These are phyloP conservation scores for Lepidium sativum DNA, from an alignment of 345 rosid species.

Conservation along the genomic window DNA sequence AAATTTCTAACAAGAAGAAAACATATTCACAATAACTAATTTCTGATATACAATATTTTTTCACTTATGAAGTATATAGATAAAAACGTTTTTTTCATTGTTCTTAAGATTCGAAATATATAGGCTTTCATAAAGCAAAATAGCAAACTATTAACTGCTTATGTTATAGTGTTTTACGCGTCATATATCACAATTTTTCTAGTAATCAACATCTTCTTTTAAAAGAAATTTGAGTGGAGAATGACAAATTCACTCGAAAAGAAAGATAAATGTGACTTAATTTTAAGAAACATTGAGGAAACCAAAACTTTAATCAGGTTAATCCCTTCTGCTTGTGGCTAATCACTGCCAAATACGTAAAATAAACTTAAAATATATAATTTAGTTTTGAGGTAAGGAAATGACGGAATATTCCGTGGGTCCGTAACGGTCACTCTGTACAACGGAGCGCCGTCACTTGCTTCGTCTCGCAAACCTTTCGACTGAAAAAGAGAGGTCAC, in stretches of 20 bases:
- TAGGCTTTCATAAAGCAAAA: slow-evolving; percentile 17
- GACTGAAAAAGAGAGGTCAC: background rate
- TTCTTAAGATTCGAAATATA: background rate
- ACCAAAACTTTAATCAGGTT: slow-evolving; percentile 10
- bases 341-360: slow-evolving; percentile 6
- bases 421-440: slow-evolving; percentile 2
- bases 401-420: slow-evolving; percentile 6
- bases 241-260: slow-evolving; percentile 10
- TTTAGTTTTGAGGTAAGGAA: background rate
- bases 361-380: background rate
- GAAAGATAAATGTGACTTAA: slow-evolving; percentile 1
- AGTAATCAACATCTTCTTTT: background rate
- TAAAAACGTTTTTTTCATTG: too few relatives aligned
- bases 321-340: slow-evolving; percentile 19
- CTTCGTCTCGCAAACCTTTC: background rate
- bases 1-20: too few relatives aligned
- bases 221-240: slow-evolving; percentile 5
- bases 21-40: too few relatives aligned
- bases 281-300: slow-evolving; percentile 5
- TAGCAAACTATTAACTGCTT: slow-evolving; percentile 5
- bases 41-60: too few relatives aligned
- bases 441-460: slow-evolving; percentile 14
- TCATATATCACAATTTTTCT: background rate
- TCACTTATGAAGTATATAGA: background rate
- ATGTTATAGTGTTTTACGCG: slow-evolving; percentile 21